These are phyloP conservation scores for Capronia americana DNA, from an alignment of 2,329 filamentous ascomycete genomes.

Conservation along the genomic window DNA sequence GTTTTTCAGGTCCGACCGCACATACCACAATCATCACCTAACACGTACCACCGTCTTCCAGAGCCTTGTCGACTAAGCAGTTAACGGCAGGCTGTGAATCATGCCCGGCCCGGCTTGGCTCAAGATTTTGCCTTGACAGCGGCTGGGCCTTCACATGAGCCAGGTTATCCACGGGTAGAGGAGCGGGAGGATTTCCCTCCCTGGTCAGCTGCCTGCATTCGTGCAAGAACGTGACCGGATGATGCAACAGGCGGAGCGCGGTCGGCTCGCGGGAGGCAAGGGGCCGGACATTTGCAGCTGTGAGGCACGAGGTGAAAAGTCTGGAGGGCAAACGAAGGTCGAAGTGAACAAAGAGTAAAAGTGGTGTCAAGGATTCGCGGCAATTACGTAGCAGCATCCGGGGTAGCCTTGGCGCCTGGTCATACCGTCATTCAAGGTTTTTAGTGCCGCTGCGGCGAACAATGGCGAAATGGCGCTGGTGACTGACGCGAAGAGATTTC, in stretches of 20 bases:
- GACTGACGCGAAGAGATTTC: slow-evolving; percentile 11
- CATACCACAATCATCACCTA: slow-evolving; percentile 22
- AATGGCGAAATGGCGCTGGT: slow-evolving; percentile 8
- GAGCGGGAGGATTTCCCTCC: not conserved
- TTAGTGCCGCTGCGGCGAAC: not conserved
- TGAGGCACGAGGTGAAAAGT: slow-evolving; percentile 16
- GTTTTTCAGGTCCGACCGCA: slow-evolving; percentile 28
- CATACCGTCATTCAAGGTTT: not conserved
- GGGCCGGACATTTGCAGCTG: not conserved
- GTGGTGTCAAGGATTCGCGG: slow-evolving; percentile 30
- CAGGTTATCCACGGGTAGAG: slow-evolving; percentile 10
- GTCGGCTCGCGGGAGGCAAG: slow-evolving; percentile 4
- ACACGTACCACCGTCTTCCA: slow-evolving; percentile 25
- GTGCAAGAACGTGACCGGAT: not conserved
- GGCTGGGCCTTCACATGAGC: not conserved
- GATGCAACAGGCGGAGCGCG: not conserved
- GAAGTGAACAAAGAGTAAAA: slow-evolving; percentile 7
- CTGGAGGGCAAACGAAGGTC: slow-evolving; percentile 1
- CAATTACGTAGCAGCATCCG: slow-evolving; percentile 33
- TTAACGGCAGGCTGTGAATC: slow-evolving; percentile 38
- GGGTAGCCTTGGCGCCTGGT: slow-evolving; percentile 12
- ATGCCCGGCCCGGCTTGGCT: slow-evolving; percentile 12
- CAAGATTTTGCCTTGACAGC: slow-evolving; percentile 19
- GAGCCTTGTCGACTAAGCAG: slow-evolving; percentile 36
- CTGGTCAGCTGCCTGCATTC: not conserved